A percentile compares a stretch with the other conserved stretches of the same genome.
phyloP scores from a whole-genome alignment of 495 filamentous ascomycete species.

The Friedmanniomyces simplex region DNA sequence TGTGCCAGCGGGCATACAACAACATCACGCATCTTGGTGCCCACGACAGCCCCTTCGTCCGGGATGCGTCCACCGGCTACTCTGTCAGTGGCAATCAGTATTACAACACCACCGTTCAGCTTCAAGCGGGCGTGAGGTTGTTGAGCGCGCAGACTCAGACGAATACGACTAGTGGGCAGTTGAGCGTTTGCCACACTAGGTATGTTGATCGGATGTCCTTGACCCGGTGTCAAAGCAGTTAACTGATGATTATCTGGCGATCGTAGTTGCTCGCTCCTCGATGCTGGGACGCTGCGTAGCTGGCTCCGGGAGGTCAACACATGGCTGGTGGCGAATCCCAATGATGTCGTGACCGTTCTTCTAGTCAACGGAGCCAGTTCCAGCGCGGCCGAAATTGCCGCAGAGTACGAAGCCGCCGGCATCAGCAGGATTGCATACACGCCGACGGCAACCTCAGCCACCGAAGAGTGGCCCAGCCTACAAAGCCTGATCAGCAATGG shows the following conservation, averaged over 20 bases:
- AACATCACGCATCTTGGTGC: constrained; percentile 56
- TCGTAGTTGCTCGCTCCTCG: constrained; percentile 24
- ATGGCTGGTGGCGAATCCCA: constrained; percentile 32
- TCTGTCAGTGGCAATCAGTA: constrained; percentile 31
- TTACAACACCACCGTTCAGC: constrained; percentile 29
- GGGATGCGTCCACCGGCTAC: constrained; percentile 37
- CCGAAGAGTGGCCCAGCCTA: constrained; percentile 30
- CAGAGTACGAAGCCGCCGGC: constrained; percentile 25
- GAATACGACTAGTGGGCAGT: constrained; percentile 13
- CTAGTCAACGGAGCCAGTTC: constrained; percentile 31
- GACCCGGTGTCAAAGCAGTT: neutral
- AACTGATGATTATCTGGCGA: neutral
- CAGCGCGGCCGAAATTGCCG: constrained; percentile 7
- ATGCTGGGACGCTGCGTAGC: constrained; percentile 25
- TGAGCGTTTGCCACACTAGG: constrained; percentile 32
- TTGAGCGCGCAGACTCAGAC: constrained; percentile 31
- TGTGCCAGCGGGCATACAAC: constrained; percentile 49
- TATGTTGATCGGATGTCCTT: neutral
- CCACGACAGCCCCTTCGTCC: constrained; percentile 52
- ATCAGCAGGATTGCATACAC: constrained; percentile 26
- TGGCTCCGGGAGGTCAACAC: constrained; percentile 28
- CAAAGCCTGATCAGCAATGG: constrained; percentile 25
- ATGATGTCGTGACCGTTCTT: constrained; percentile 34
- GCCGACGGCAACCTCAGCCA: constrained; percentile 12
- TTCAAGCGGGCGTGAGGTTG: constrained; percentile 31